phyloP scores from a whole-genome alignment of 192 early-diverging fungal genomes.

The Backusella tarrabulga region DNA sequence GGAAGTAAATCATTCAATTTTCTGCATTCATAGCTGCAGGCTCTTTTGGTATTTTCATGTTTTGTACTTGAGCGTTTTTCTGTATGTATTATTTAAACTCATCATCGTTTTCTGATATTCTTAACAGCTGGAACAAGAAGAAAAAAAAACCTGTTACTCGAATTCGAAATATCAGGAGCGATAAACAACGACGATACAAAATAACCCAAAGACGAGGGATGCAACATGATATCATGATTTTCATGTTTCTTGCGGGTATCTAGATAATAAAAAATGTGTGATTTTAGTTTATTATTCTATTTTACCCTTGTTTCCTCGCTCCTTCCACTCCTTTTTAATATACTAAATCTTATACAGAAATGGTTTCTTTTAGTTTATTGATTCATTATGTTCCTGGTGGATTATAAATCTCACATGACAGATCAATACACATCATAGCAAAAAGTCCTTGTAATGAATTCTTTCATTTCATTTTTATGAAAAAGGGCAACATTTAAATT shows the following conservation, averaged over 20 bases:
- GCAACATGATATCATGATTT: not conserved
- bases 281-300: not conserved
- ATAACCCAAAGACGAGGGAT: not conserved
- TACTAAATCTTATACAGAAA: not conserved
- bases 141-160: not conserved
- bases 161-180: no score
- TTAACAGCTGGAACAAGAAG: not conserved
- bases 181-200: no score
- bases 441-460: no score
- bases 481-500: no score
- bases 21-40: not conserved
- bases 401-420: no score
- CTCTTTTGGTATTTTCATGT: not conserved
- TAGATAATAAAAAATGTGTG: not conserved
- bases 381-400: no score
- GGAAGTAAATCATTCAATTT: not conserved
- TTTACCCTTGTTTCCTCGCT: not conserved
- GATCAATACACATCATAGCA: no score
- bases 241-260: no score
- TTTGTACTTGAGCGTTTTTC: not conserved
- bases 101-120: not conserved
- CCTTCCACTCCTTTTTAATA: not conserved
- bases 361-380: not conserved
- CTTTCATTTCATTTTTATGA: no score
- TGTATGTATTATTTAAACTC: not conserved